These are phyloP conservation scores for Mycena maculata DNA, from an alignment of 768 basidiomycete species.

Conservation along the genomic window DNA sequence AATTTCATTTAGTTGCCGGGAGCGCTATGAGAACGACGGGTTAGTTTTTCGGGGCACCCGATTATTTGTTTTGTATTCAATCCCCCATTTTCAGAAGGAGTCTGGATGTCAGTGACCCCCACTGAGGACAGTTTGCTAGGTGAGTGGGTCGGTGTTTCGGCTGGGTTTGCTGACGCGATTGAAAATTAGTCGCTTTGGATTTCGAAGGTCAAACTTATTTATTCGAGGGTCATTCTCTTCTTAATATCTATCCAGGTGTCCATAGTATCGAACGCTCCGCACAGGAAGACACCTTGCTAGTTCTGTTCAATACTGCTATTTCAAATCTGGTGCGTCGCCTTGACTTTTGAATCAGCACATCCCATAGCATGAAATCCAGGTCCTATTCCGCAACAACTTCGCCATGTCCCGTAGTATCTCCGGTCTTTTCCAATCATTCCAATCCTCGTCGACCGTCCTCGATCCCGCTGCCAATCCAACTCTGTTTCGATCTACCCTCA, in stretches of 20 bases:
- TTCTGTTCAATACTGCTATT: constrained; percentile 73
- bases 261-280: constrained; percentile 73
- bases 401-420: constrained; percentile 69
- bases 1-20: constrained; percentile 54
- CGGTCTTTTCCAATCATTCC: constrained; percentile 71
- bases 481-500: constrained; percentile 68
- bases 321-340: constrained; percentile 64
- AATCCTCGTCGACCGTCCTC: constrained; percentile 66
- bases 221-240: background rate
- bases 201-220: constrained; percentile 62
- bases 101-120: constrained; percentile 76
- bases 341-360: background rate
- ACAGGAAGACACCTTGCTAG: constrained; percentile 72
- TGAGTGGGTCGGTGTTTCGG: too few species aligned
- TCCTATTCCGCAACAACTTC: constrained; percentile 75
- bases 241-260: constrained; percentile 53
- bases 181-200: constrained; percentile 71
- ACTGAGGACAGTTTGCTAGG: constrained; percentile 62
- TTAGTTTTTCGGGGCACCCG: constrained; percentile 15
- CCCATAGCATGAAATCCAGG: constrained; percentile 46
- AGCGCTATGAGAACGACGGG: constrained; percentile 74
- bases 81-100: constrained; percentile 54
- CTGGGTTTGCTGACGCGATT: too few species aligned
- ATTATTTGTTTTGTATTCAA: background rate
- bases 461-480: constrained; percentile 69